Conservation (phyloP, 805 yeast genomes). For the Candida mattraensis region DNA sequence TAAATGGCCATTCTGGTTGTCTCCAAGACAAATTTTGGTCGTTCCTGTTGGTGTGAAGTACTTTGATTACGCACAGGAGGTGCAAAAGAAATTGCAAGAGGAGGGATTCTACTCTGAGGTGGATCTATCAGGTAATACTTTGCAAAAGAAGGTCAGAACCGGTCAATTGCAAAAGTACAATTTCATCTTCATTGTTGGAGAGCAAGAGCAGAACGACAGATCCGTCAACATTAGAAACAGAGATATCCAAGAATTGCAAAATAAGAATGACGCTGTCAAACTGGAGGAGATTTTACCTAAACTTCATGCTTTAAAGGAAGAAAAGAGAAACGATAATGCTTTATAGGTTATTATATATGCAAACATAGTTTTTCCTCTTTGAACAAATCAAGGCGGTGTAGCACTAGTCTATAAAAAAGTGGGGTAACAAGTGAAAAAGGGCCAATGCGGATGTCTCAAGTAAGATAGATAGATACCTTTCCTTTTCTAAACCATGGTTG, state of each 20-base stretch:
- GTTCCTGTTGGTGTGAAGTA: constrained; percentile 96
- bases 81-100: constrained; percentile 64
- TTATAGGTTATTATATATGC: constrained; percentile 21
- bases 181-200: constrained; percentile 96
- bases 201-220: constrained; percentile 75
- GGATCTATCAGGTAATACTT: constrained; percentile 91
- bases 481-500: too few relatives aligned
- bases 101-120: constrained; percentile 90
- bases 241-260: constrained; percentile 90
- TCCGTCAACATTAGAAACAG: constrained; percentile 96
- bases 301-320: constrained; percentile 64
- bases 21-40: constrained; percentile 97
- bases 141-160: constrained; percentile 96
- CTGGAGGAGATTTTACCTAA: constrained; percentile 72
- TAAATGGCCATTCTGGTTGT: constrained; percentile 99
- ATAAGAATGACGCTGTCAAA: constrained; percentile 80
- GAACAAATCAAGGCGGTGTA: constrained; percentile 1
- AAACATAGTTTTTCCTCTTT: background rate
- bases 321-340: constrained; percentile 72
- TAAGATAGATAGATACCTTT: too few relatives aligned
- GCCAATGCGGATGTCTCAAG: too few relatives aligned
- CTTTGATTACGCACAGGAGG: constrained; percentile 83
- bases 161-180: constrained; percentile 95
- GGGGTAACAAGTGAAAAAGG: constrained; percentile 4
- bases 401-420: background rate